phyloP scores from a whole-genome alignment of 306 rosid genomes.

The Prunus padus region DNA sequence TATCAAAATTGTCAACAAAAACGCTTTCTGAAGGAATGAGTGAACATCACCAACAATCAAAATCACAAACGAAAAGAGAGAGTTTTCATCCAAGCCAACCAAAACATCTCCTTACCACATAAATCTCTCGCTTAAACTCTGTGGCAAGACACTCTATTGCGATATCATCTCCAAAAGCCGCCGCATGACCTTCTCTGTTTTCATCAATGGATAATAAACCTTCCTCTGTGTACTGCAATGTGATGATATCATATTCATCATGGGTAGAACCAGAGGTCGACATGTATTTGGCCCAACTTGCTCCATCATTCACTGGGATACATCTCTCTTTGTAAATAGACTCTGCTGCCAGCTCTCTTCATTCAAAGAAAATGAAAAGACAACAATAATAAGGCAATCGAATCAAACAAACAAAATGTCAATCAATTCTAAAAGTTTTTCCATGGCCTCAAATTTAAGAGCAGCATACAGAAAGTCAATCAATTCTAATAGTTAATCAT shows the following conservation, averaged over 20 bases:
- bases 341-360: slow-evolving; percentile 90
- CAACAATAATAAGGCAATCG: slow-evolving; percentile 7
- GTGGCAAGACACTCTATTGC: slow-evolving; percentile 99
- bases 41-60: neutral
- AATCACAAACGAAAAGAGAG: neutral
- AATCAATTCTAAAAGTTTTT: too few species aligned
- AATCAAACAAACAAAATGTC: neutral
- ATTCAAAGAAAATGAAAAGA: slow-evolving; percentile 25
- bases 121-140: slow-evolving; percentile 89
- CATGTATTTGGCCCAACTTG: slow-evolving; percentile 97
- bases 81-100: slow-evolving; percentile 5
- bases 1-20: neutral
- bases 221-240: slow-evolving; percentile 93
- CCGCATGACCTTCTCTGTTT: slow-evolving; percentile 86
- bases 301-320: slow-evolving; percentile 67
- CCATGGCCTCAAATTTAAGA: neutral
- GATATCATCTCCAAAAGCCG: slow-evolving; percentile 96
- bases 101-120: slow-evolving; percentile 63
- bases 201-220: slow-evolving; percentile 85
- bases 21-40: neutral
- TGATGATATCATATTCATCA: slow-evolving; percentile 88
- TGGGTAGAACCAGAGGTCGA: slow-evolving; percentile 77
- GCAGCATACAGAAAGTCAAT: neutral
- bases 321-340: slow-evolving; percentile 95
- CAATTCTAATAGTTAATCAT: neutral